Evolutionary conservation across 257 asterid species (phyloP).

Genomic region (Leonotis leonurus): DNA sequence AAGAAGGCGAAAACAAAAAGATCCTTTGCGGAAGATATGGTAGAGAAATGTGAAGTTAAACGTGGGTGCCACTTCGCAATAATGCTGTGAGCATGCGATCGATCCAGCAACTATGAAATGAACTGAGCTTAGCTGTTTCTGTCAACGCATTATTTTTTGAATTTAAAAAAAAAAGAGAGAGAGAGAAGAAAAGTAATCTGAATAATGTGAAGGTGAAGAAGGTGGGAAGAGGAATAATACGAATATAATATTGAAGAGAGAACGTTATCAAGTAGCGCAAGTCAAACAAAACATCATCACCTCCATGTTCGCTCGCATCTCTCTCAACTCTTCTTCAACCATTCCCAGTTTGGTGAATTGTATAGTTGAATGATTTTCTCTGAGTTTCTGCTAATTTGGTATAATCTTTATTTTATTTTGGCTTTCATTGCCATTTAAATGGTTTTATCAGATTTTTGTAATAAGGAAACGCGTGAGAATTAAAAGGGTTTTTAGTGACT

Average conservation of each 20-base stretch:
- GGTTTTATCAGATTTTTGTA: neutral
- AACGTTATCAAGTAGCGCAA: slow-evolving; percentile 18
- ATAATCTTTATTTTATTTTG: no score
- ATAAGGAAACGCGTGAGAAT: neutral
- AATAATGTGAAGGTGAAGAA: slow-evolving; percentile 32
- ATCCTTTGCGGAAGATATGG: slow-evolving; percentile 20
- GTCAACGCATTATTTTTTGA: neutral
- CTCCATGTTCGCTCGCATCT: slow-evolving; percentile 31
- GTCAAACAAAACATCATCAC: slow-evolving; percentile 39
- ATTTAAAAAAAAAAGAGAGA: neutral
- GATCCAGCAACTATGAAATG: slow-evolving; percentile 17
- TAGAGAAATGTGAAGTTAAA: slow-evolving; percentile 24
- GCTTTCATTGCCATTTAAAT: neutral
- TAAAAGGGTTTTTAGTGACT: neutral
- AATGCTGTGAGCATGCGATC: slow-evolving; percentile 16
- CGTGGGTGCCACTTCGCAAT: slow-evolving; percentile 45
- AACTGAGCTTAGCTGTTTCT: slow-evolving; percentile 22
- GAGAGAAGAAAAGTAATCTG: slow-evolving; percentile 2
- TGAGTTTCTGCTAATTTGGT: neutral
- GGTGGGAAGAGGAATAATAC: slow-evolving; percentile 4
- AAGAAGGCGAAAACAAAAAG: neutral
- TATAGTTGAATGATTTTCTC: no score
- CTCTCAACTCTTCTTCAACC: slow-evolving; percentile 7
- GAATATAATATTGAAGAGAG: slow-evolving; percentile 14
- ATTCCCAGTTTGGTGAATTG: no score